Evolutionary conservation across 371 early-diverging fungal species (phyloP), one percentile per base, ranked within the genome.

Genomic region (Rhizomucor miehei): DNA sequence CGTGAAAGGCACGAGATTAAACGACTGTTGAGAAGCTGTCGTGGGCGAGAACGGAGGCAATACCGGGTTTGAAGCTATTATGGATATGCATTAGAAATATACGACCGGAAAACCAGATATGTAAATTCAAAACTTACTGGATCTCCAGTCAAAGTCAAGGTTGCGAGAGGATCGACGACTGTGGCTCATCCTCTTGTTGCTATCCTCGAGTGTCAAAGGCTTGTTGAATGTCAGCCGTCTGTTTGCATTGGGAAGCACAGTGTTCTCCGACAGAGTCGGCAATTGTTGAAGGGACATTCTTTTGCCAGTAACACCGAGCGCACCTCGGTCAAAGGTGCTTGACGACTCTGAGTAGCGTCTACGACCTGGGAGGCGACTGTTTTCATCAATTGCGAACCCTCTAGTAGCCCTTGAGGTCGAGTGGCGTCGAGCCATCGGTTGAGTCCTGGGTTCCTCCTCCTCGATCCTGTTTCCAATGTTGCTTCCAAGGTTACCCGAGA

Each of bases 1-100:
- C 2, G 74, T 73, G 46, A 73, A 73, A 13, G 74, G 70, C 1
- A 73, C 77, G 39, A 76, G 45, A 37, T 62, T 70, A 48, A 81
- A 69, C 9, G 60, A 61, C 35, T 67, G 69, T 8, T 19, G 51
- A 21, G 40, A 10, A 34, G 52, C 20, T 24, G 49, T 37, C 14
- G 45, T 35, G 11, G 44, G 45, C 16, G 57, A 57, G 37, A 43
- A 51, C 11, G 55, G 55, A 19, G 61, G 44, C 14, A 60, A 9
- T 14, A 46, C 47, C 24, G 55, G 55, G 23, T 16, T 47, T 6
- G 55, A 38, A 35, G 55, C 61, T 60, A 55, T 13, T n/a, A 24
- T 14, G 16, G 36, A 38, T 19, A 23, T 14, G 12, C 1, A 19
- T n/a, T 41, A 39, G 20, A 38, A 0, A 23, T 0, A 11, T 38